Evolutionary conservation across 1,284 basidiomycete genomes (phyloP).

Genomic region (Phlebopus sp.): DNA sequence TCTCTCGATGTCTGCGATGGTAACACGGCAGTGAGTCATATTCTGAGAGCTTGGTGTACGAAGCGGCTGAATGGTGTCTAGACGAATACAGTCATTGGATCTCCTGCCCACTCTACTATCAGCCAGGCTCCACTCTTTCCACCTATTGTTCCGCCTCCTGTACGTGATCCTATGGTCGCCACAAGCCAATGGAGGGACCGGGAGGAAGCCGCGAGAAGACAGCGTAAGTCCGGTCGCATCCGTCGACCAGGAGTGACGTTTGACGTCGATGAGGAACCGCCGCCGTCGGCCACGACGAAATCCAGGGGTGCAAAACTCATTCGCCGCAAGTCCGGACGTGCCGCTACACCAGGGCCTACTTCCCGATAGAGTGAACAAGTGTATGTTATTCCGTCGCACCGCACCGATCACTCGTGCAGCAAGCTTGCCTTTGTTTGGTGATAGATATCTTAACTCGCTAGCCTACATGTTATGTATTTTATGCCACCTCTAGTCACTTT

Average conservation of each 20-base stretch:
- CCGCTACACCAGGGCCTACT: constrained; percentile 23
- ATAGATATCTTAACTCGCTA: constrained; percentile 24
- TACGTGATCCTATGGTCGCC: constrained; percentile 60
- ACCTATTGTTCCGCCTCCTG: constrained; percentile 52
- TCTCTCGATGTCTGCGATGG: constrained; percentile 75
- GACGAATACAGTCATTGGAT: constrained; percentile 70
- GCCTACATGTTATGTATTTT: constrained; percentile 28
- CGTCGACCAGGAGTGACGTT: constrained; percentile 70
- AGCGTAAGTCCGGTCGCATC: constrained; percentile 44
- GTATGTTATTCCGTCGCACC: not conserved
- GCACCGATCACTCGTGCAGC: too few relatives aligned
- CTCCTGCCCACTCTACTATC: constrained; percentile 66
- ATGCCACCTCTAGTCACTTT: constrained; percentile 24
- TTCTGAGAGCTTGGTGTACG: not conserved
- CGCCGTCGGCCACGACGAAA: constrained; percentile 26
- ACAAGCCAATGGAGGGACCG: constrained; percentile 63
- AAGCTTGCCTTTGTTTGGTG: too few relatives aligned
- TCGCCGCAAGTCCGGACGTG: constrained; percentile 30
- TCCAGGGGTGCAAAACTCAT: constrained; percentile 28
- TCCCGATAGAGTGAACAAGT: constrained; percentile 14
- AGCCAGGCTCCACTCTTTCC: constrained; percentile 47
- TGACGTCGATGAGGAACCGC: constrained; percentile 54
- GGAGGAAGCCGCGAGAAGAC: constrained; percentile 41
- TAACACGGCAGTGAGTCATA: constrained; percentile 56
- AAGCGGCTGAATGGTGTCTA: constrained; percentile 25